phyloP scores from a whole-genome alignment of 441 rosid genomes.

The Populus hybrid region DNA sequence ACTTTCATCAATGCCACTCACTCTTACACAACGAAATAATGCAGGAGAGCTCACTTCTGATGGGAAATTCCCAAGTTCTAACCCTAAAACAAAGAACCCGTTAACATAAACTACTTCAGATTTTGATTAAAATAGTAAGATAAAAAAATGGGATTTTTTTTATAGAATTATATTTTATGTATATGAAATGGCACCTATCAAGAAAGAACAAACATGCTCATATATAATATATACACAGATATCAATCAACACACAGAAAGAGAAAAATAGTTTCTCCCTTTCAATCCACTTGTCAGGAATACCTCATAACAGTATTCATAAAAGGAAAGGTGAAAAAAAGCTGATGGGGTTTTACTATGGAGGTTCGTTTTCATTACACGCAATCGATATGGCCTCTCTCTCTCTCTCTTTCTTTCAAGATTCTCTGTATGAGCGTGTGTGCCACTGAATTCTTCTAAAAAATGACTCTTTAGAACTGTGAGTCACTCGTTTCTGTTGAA shows the following conservation, averaged over 20 bases:
- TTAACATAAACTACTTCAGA: not conserved
- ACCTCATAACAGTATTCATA: constrained; percentile 37
- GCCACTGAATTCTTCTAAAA: constrained; percentile 16
- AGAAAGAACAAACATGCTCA: constrained; percentile 9
- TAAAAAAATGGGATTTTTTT: not conserved
- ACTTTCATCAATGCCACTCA: constrained; percentile 58
- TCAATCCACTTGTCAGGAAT: constrained; percentile 44
- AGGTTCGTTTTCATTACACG: constrained; percentile 27
- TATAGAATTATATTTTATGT: constrained; percentile 12
- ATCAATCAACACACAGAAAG: constrained; percentile 25
- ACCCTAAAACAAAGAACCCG: constrained; percentile 47
- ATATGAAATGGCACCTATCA: constrained; percentile 16
- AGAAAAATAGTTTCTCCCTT: constrained; percentile 43
- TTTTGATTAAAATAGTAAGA: constrained; percentile 1
- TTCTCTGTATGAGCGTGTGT: constrained; percentile 17
- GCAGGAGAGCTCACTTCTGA: constrained; percentile 63
- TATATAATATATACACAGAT: constrained; percentile 19
- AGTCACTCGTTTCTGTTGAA: constrained; percentile 10
- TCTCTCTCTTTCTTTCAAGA: constrained; percentile 1
- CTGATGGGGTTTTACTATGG: constrained; percentile 19
- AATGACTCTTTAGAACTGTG: constrained; percentile 25
- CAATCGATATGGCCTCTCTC: constrained; percentile 22
- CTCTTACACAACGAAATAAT: constrained; percentile 70
- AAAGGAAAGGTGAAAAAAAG: constrained; percentile 14
- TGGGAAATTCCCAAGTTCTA: constrained; percentile 74